These are phyloP conservation scores for Vigna reflexopilosa DNA, from an alignment of 306 rosid genomes.

Conservation along the genomic window DNA sequence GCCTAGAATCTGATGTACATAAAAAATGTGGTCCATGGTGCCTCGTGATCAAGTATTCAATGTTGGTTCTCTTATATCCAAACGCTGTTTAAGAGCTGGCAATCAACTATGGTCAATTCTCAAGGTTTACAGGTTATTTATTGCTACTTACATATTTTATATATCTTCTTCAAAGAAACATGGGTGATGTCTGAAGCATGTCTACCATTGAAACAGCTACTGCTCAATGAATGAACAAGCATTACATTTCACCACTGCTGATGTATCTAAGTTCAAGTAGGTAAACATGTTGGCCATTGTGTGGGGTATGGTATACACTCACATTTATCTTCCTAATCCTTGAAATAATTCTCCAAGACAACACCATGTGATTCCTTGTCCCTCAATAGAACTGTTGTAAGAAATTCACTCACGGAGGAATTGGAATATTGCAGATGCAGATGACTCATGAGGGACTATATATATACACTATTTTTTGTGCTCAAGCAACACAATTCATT, in stretches of 20 bases:
- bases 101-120: not conserved
- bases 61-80: constrained; percentile 3
- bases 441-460: constrained; percentile 29
- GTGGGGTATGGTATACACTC: constrained; percentile 8
- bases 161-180: not conserved
- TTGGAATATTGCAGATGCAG: not conserved
- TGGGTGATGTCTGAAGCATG: constrained; percentile 45
- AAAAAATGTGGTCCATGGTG: constrained; percentile 27
- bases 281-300: constrained; percentile 12
- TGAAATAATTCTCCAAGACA: constrained; percentile 39
- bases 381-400: not conserved
- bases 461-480: constrained; percentile 36
- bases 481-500: constrained; percentile 28
- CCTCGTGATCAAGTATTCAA: constrained; percentile 11
- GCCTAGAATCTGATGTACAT: not conserved
- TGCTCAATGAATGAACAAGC: constrained; percentile 18
- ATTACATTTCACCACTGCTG: constrained; percentile 5
- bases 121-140: not conserved
- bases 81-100: constrained; percentile 5
- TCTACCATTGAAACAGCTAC: constrained; percentile 12
- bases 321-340: not conserved
- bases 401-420: not conserved
- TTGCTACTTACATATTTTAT: not conserved
- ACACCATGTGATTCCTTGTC: constrained; percentile 35
- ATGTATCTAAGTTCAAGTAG: constrained; percentile 14